Percentiles rank a stretch among this genome's conserved stretches.
phyloP scores from a whole-genome alignment of 2,329 filamentous ascomycete species.

The Fusarium duplospermum region DNA sequence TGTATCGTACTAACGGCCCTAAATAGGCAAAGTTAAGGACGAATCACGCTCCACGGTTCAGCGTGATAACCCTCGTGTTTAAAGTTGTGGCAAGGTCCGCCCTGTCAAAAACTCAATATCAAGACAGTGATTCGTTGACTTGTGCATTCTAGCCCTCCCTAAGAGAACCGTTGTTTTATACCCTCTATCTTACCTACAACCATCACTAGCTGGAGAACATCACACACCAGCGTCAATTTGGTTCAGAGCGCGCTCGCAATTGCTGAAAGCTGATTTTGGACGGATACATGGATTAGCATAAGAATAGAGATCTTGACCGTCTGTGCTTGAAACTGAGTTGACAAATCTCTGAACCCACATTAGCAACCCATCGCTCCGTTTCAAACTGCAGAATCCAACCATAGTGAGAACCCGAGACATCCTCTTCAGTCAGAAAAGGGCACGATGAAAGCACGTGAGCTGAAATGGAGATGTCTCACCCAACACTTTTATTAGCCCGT shows the following conservation, averaged over 20 bases:
- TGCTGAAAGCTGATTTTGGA: neutral
- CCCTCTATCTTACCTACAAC: neutral
- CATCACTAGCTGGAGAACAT: neutral
- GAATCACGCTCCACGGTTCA: neutral
- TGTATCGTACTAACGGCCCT: neutral
- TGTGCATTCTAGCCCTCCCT: neutral
- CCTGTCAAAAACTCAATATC: neutral
- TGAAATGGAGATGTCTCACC: neutral
- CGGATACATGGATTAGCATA: neutral
- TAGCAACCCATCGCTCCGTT: neutral
- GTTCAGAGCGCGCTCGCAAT: neutral
- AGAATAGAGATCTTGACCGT: neutral
- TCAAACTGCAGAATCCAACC: too few relatives aligned
- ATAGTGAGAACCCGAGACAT: neutral
- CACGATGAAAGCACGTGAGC: neutral
- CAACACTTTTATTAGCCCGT: neutral
- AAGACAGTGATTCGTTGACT: neutral
- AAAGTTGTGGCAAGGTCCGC: neutral
- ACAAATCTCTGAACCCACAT: neutral
- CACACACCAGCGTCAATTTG: neutral
- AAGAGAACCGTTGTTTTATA: neutral
- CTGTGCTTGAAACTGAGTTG: neutral
- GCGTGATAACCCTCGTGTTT: neutral
- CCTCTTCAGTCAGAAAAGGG: neutral
- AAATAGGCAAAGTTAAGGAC: neutral